Conservation (phyloP, 768 basidiomycete genomes). For the Chiua virens region DNA sequence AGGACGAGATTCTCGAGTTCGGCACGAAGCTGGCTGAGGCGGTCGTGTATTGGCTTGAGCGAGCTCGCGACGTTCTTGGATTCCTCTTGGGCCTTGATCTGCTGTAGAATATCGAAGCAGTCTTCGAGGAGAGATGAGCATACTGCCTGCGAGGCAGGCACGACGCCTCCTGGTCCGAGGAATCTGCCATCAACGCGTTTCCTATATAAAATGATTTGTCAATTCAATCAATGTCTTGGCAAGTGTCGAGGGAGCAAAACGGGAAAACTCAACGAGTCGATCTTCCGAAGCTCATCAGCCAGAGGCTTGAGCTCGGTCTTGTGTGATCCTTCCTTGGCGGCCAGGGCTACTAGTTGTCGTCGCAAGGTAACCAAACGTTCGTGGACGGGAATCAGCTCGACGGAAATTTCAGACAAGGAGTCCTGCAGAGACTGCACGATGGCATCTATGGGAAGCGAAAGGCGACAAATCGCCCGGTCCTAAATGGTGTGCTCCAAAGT, state of each 20-base stretch:
- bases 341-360: constrained; percentile 83
- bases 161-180: constrained; percentile 83
- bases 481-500: background rate
- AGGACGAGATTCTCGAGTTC: constrained; percentile 91
- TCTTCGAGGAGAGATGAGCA: constrained; percentile 93
- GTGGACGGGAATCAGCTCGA: constrained; percentile 89
- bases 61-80: constrained; percentile 83
- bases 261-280: constrained; percentile 85
- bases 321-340: constrained; percentile 81
- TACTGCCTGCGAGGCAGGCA: constrained; percentile 89
- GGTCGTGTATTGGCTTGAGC: constrained; percentile 91
- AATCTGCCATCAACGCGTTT: constrained; percentile 97
- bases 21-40: constrained; percentile 78
- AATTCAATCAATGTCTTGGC: constrained; percentile 12
- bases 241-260: constrained; percentile 26
- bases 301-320: constrained; percentile 88
- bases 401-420: constrained; percentile 82
- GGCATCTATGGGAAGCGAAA: constrained; percentile 50
- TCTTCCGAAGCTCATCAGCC: constrained; percentile 89
- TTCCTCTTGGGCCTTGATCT: constrained; percentile 92
- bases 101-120: constrained; percentile 93
- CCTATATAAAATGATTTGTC: constrained; percentile 36
- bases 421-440: constrained; percentile 78
- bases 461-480: background rate
- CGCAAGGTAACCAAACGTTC: constrained; percentile 85